phyloP scores from a whole-genome alignment of 139 green algal genomes.

The Desmodesmus armatus region DNA sequence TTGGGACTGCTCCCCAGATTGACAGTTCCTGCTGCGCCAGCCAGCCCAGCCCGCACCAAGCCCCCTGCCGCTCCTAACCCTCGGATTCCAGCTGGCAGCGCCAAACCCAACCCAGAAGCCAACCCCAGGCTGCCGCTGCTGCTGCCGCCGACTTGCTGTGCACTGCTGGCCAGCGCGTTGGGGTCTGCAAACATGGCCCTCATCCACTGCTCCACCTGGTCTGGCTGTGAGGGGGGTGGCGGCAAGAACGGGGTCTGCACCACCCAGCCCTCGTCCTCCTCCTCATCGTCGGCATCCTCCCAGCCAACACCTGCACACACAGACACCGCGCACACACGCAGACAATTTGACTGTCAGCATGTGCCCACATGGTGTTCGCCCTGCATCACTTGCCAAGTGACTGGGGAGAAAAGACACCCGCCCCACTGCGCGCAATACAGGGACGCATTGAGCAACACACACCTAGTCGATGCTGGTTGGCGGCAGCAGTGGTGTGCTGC shows the following conservation, averaged over 20 bases:
- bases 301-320: no score
- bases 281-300: conserved; percentile 31
- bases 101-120: background rate
- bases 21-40: background rate
- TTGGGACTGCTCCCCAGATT: conserved; percentile 18
- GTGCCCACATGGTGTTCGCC: no score
- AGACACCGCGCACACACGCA: no score
- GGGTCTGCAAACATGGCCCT: conserved; percentile 56
- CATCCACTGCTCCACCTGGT: conserved; percentile 77
- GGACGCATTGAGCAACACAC: no score
- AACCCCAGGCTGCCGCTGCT: background rate
- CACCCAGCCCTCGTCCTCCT: conserved; percentile 66
- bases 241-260: conserved; percentile 58
- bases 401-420: no score
- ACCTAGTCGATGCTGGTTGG: no score
- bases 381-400: no score
- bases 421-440: no score
- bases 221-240: conserved; percentile 60
- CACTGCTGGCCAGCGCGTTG: conserved; percentile 13
- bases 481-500: no score
- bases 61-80: background rate
- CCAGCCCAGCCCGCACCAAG: background rate
- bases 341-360: no score
- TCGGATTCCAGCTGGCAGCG: background rate
- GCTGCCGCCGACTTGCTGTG: background rate